Evolutionary conservation across 1,139 yeast genomes (phyloP).

Genomic region (Yamadazyma diospyri): DNA sequence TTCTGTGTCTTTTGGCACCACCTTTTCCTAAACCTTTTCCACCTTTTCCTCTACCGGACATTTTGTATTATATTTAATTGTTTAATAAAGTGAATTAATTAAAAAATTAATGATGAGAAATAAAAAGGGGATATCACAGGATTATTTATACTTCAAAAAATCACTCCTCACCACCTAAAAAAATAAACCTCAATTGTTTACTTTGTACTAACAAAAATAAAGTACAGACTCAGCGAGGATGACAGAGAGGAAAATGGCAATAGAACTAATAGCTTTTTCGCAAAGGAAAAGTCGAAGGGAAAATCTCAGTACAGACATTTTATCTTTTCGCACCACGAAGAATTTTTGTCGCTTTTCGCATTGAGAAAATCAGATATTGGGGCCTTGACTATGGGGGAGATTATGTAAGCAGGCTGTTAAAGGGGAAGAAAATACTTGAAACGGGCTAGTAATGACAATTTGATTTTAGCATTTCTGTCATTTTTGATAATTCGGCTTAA

Average conservation of each 20-base stretch:
- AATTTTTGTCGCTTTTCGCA: no score
- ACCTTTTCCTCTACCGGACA: conserved; percentile 99
- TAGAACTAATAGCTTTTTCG: background rate
- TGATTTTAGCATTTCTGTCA: no score
- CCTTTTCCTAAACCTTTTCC: conserved; percentile 99
- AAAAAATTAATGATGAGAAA: conserved; percentile 8
- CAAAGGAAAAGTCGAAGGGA: background rate
- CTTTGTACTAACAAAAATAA: background rate
- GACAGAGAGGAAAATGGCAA: conserved; percentile 1
- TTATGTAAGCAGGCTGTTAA: background rate
- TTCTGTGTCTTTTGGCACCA: conserved; percentile 99
- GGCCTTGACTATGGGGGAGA: conserved; percentile 1
- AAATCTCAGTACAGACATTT: conserved; percentile 4
- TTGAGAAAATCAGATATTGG: no score
- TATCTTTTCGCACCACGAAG: background rate
- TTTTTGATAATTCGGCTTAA: no score
- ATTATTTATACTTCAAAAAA: conserved; percentile 1
- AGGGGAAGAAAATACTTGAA: background rate
- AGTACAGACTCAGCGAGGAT: background rate
- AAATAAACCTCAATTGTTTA: conserved; percentile 1
- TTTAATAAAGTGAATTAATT: background rate
- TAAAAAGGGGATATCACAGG: conserved; percentile 11
- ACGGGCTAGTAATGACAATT: background rate
- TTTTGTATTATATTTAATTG: conserved; percentile 23
- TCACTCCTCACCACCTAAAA: no score